Percentiles rank a stretch among this genome's conserved stretches.
phyloP scores from a whole-genome alignment of 2,329 filamentous ascomycete species.

The Penicillium sp. region DNA sequence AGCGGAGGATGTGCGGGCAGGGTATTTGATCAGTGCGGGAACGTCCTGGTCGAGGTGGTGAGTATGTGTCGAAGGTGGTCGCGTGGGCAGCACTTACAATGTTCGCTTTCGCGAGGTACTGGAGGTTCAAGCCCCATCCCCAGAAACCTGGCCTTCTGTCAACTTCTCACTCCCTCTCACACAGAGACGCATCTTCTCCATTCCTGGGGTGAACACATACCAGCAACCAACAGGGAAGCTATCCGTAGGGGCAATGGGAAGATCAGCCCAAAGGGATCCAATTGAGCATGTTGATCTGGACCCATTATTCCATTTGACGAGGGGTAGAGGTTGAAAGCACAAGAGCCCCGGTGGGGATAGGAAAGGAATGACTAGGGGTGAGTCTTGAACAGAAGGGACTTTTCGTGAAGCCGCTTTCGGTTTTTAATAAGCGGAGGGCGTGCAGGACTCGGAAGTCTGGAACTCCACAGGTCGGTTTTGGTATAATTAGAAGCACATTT shows the following conservation, averaged over 20 bases:
- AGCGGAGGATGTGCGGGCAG: constrained; percentile 68
- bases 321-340: constrained; percentile 14
- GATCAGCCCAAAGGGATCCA: constrained; percentile 84
- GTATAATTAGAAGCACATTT: constrained; percentile 10
- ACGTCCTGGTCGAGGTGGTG: constrained; percentile 62
- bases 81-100: constrained; percentile 58
- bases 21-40: constrained; percentile 82
- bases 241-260: constrained; percentile 90
- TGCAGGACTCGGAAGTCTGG: constrained; percentile 14
- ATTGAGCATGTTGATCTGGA: constrained; percentile 42
- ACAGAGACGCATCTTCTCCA: no score
- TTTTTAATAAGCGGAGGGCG: constrained; percentile 21
- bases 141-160: constrained; percentile 68
- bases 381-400: constrained; percentile 15
- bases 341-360: constrained; percentile 13
- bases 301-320: constrained; percentile 43
- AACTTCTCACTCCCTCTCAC: neutral
- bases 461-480: constrained; percentile 9
- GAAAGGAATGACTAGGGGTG: constrained; percentile 41
- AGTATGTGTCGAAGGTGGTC: constrained; percentile 1
- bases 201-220: constrained; percentile 53
- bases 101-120: constrained; percentile 75
- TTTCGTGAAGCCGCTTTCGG: constrained; percentile 22
- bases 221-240: constrained; percentile 80
- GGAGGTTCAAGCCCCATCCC: constrained; percentile 92